phyloP scores from a whole-genome alignment of 371 early-diverging fungal genomes.

The Apophysomyces elegans region DNA sequence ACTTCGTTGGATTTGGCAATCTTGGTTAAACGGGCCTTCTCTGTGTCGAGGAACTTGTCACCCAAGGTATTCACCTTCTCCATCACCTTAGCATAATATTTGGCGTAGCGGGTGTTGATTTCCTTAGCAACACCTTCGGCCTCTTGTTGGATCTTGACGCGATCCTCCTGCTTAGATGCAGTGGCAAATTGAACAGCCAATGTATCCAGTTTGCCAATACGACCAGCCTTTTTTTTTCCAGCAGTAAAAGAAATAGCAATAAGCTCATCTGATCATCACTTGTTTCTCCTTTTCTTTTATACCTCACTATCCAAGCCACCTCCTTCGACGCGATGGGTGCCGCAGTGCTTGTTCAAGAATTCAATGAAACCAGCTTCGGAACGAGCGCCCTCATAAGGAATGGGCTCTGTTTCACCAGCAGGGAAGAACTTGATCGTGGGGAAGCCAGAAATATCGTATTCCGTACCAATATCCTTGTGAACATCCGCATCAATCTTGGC shows the following conservation, averaged over 20 bases:
- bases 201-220: slow-evolving; percentile 69
- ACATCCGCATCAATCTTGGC: slow-evolving; percentile 91
- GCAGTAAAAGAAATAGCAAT: background rate
- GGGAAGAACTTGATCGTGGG: slow-evolving; percentile 92
- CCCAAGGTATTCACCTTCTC: slow-evolving; percentile 66
- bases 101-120: slow-evolving; percentile 50
- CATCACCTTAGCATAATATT: slow-evolving; percentile 79
- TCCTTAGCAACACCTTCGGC: slow-evolving; percentile 38
- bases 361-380: slow-evolving; percentile 81
- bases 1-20: slow-evolving; percentile 65
- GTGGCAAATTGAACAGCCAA: slow-evolving; percentile 66
- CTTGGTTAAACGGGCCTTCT: slow-evolving; percentile 73
- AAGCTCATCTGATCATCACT: background rate
- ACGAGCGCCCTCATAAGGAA: slow-evolving; percentile 80
- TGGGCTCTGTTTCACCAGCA: slow-evolving; percentile 66
- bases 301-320: slow-evolving; percentile 70
- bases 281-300: too few species aligned
- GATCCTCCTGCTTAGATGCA: slow-evolving; percentile 37
- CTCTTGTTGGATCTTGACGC: slow-evolving; percentile 41
- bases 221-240: slow-evolving; percentile 62
- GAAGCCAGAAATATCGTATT: slow-evolving; percentile 76
- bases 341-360: slow-evolving; percentile 89
- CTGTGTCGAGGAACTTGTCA: slow-evolving; percentile 64
- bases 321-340: slow-evolving; percentile 79
- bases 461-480: slow-evolving; percentile 54